These are phyloP conservation scores for Lactarius hatsudake DNA, from an alignment of 768 basidiomycete genomes.

Conservation along the genomic window DNA sequence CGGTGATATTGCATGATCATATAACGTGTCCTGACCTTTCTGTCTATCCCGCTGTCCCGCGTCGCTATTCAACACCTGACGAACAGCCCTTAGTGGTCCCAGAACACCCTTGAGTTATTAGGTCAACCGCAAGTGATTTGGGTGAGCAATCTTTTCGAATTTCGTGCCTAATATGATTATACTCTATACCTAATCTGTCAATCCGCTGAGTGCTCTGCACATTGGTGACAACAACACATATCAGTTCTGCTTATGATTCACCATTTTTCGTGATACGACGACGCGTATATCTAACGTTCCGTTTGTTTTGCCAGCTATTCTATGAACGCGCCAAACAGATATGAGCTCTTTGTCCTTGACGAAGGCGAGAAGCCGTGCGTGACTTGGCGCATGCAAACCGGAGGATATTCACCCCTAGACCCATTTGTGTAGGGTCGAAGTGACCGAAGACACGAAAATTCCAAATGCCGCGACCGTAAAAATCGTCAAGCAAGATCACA, in stretches of 20 bases:
- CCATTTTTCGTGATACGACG: not conserved
- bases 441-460: constrained; percentile 95
- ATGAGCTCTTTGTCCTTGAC: constrained; percentile 86
- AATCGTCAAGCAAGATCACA: constrained; percentile 96
- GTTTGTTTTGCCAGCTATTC: constrained; percentile 7
- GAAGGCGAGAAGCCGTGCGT: constrained; percentile 94
- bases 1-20: constrained; percentile 50
- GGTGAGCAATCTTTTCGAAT: constrained; percentile 13
- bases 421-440: constrained; percentile 63
- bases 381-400: constrained; percentile 1
- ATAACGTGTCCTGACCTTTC: constrained; percentile 46
- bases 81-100: not conserved
- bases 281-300: constrained; percentile 13
- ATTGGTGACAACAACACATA: constrained; percentile 34
- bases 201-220: constrained; percentile 45
- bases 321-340: constrained; percentile 95
- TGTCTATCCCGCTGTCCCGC: constrained; percentile 1
- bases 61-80: not conserved
- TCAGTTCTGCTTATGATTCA: constrained; percentile 30
- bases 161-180: constrained; percentile 34
- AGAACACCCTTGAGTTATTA: constrained; percentile 8
- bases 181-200: constrained; percentile 47
- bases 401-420: constrained; percentile 18
- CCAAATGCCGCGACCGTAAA: constrained; percentile 96
- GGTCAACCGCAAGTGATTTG: constrained; percentile 6